Conservation (phyloP, 2,329 filamentous ascomycete genomes). For the Sarocladium kiliense region DNA sequence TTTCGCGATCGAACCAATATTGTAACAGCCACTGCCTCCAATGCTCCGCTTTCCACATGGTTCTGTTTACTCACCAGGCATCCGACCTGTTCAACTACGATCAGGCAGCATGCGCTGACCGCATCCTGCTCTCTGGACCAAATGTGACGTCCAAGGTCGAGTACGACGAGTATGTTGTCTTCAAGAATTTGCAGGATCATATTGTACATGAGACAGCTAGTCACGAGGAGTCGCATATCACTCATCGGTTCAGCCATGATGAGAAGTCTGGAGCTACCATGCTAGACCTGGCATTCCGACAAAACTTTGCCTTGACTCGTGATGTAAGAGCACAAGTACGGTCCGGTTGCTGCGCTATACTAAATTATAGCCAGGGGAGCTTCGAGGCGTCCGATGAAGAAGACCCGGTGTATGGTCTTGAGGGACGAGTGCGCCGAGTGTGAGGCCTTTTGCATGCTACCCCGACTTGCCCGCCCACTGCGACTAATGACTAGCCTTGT, state of each 20-base stretch:
- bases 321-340: conserved; percentile 15
- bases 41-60: background rate
- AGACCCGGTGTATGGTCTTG: conserved; percentile 20
- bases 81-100: conserved; percentile 33
- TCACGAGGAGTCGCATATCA: conserved; percentile 20
- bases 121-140: conserved; percentile 26
- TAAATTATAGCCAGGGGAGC: conserved; percentile 15
- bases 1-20: background rate
- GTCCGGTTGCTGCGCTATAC: background rate
- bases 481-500: conserved; percentile 10
- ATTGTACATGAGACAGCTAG: background rate
- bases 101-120: conserved; percentile 24
- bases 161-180: conserved; percentile 34
- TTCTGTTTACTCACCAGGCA: conserved; percentile 17
- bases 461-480: background rate
- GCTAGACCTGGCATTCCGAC: conserved; percentile 27
- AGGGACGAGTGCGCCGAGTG: conserved; percentile 31
- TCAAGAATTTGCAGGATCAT: conserved; percentile 15
- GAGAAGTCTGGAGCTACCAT: conserved; percentile 24
- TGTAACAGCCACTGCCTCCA: background rate
- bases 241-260: conserved; percentile 27
- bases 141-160: conserved; percentile 26
- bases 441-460: conserved; percentile 15
- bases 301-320: conserved; percentile 23
- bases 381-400: conserved; percentile 18